Evolutionary conservation across 1,139 yeast genomes (phyloP), one percentile per base, ranked within the genome.

Genomic region (Trichomonascaceae sp.): DNA sequence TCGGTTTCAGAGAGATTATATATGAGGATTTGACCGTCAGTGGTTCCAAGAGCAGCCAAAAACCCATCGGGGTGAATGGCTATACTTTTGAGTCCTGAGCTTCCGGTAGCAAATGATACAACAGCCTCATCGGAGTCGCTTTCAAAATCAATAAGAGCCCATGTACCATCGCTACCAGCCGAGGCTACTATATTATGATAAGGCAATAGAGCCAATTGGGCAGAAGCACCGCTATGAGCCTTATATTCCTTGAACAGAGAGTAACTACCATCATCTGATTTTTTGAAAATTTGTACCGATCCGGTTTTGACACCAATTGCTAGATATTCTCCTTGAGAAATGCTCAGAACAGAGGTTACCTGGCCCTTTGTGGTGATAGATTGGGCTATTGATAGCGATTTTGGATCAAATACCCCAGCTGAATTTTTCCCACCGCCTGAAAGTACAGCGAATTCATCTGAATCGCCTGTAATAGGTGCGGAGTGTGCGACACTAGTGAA

Each of bases 11-110:
- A 68, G 22, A 82, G 60, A 55, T 79, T 80, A 60, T 71, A 74
- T 6, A 83, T 69, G 4, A 67, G 63, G 9, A 82, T 71, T 6
- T 69, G 63, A 1, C 77, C 79, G 19, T 67, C 61, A 5, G 62
- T 56, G 5, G 71, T 66, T 0, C 83, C 84, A 12, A 80, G 64
- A 0, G 83, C 86, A 4, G 83, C 62, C 19, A 85, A 67, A 2
- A 78, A 77, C 13, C 93, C 93, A 66, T 85, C 93, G 3, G 81
- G 81, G 61, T 85, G 93, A 30, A 85, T 70, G 1, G 66, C 64
- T 27, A 58, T 51, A 3, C 73, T 60, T 1, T 67, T 61, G 24
- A 70, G 63, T 18, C 44, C 49, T 19, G 52, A 44, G 20, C 38
- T 10, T 19, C 52, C 52, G 12, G 49, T 50, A 15, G 45, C n/a